A percentile compares a stretch with the other conserved stretches of the same genome.
Conservation (phyloP, 108 stramenopile species). For the Cyclotella sp. region DNA sequence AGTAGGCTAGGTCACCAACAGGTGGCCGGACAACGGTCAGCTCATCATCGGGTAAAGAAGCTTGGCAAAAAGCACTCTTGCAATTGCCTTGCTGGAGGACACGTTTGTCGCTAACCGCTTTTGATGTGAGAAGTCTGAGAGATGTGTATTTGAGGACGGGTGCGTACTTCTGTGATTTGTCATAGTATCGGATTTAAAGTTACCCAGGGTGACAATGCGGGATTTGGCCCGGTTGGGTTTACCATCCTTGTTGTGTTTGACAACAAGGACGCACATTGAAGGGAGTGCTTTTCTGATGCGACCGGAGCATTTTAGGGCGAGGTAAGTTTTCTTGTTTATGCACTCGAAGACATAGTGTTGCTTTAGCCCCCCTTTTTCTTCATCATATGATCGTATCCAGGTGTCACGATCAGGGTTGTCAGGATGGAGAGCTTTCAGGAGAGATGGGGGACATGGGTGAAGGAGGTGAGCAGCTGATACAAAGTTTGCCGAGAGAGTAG, state of each 20-base stretch:
- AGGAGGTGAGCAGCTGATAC: neutral
- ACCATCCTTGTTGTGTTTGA: conserved; percentile 19
- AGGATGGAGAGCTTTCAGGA: conserved; percentile 10
- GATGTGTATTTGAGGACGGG: conserved; percentile 26
- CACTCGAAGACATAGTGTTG: neutral
- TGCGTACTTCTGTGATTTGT: conserved; percentile 10
- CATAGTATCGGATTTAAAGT: conserved; percentile 20
- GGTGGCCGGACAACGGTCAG: conserved; percentile 3
- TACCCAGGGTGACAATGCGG: conserved; percentile 12
- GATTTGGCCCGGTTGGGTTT: conserved; percentile 22
- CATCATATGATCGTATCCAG: conserved; percentile 13
- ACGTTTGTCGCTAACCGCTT: conserved; percentile 8
- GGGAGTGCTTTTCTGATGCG: conserved; percentile 17
- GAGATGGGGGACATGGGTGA: conserved; percentile 7
- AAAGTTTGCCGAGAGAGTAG: too few species aligned
- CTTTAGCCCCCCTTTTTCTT: conserved; percentile 11
- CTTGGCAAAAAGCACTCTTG: conserved; percentile 38
- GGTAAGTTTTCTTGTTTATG: conserved; percentile 2
- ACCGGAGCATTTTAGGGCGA: neutral
- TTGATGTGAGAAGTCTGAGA: conserved; percentile 5
- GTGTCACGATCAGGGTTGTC: conserved; percentile 14
- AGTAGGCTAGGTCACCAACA: conserved; percentile 1
- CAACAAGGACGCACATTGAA: conserved; percentile 1
- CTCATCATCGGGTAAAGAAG: conserved; percentile 14
- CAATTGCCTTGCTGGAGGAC: conserved; percentile 25